Conservation (phyloP, 73 alveolate species). For the Stentor roeselii region DNA sequence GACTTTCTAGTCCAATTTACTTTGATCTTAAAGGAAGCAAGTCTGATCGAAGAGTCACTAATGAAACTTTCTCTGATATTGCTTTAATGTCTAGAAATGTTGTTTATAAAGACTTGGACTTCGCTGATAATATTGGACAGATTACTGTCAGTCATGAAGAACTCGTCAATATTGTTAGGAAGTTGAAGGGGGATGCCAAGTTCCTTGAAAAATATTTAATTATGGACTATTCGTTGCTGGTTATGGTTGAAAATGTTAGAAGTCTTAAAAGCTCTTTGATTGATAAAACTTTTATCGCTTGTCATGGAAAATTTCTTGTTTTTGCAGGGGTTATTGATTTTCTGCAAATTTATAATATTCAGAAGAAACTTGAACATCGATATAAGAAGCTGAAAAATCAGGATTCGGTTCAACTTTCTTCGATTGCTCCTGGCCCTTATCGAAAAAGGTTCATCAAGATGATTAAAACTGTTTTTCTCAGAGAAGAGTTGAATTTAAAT, state of each 20-base stretch:
- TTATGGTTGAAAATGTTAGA: not conserved
- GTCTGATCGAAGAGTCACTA: not conserved
- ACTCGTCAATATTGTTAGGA: no score
- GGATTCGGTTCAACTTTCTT: not conserved
- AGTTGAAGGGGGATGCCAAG: not conserved
- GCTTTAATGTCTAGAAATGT: not conserved
- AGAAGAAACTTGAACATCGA: not conserved
- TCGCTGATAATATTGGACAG: not conserved
- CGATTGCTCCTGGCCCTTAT: not conserved
- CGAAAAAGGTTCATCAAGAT: not conserved
- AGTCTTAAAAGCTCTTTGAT: not conserved
- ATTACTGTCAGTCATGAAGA: not conserved
- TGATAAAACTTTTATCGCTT: not conserved
- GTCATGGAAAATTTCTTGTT: no score
- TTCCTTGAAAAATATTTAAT: not conserved
- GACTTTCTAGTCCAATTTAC: not conserved
- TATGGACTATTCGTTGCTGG: constrained; percentile 21
- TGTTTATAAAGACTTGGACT: constrained; percentile 16
- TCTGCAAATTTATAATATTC: not conserved
- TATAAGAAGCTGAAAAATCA: not conserved
- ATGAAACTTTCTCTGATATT: not conserved
- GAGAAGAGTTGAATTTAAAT: no score
- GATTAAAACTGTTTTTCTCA: not conserved
- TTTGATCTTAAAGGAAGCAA: constrained; percentile 24
- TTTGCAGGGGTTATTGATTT: not conserved